Evolutionary conservation across 441 rosid genomes (phyloP).

Genomic region (Pelargonium fulgidum): DNA sequence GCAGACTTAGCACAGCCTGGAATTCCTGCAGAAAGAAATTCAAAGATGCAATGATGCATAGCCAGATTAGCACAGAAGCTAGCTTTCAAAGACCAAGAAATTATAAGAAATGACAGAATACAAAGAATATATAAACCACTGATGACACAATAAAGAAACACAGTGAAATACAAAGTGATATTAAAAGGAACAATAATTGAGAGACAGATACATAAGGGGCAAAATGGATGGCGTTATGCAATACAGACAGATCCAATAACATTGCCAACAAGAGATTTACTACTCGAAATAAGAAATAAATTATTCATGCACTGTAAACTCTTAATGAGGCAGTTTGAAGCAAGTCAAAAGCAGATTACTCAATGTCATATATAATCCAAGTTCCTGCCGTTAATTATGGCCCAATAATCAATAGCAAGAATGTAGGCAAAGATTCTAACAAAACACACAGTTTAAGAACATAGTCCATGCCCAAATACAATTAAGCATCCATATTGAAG

Average conservation of each 20-base stretch:
- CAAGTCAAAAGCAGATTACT: too few relatives aligned
- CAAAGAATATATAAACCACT: neutral
- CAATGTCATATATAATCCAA: too few relatives aligned
- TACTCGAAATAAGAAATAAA: neutral
- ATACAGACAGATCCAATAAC: neutral
- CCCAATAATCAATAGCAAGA: too few relatives aligned
- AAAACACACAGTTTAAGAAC: too few relatives aligned
- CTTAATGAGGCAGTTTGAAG: too few relatives aligned
- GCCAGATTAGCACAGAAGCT: constrained; percentile 10
- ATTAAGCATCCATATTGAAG: too few relatives aligned
- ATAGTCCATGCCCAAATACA: too few relatives aligned
- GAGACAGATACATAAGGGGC: neutral
- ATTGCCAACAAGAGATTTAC: neutral
- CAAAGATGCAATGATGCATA: constrained; percentile 6
- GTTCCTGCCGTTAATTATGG: too few relatives aligned
- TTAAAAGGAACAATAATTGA: neutral
- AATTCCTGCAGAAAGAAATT: constrained; percentile 48
- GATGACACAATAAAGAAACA: neutral
- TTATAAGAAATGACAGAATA: neutral
- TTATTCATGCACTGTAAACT: too few relatives aligned
- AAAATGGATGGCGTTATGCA: neutral
- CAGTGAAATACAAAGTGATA: neutral
- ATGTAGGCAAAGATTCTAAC: too few relatives aligned
- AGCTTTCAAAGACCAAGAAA: neutral
- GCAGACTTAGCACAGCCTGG: constrained; percentile 98